Conservation (phyloP, 2,329 filamentous ascomycete species). For the Alternaria sp. region DNA sequence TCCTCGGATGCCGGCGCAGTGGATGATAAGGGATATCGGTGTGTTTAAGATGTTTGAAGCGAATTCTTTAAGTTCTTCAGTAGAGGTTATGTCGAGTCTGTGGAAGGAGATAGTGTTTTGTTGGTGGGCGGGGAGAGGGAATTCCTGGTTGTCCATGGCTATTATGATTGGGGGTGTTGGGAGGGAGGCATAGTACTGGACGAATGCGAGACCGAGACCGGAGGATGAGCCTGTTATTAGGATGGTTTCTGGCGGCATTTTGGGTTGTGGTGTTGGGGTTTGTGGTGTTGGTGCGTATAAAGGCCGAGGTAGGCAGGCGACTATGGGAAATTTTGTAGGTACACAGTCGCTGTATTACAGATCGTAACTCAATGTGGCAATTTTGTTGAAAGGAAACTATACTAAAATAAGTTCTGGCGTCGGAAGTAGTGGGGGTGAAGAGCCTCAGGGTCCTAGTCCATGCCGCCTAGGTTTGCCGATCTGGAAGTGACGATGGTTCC, state of each 20-base stretch:
- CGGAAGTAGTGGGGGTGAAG: background rate
- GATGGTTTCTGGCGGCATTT: slow-evolving; percentile 61
- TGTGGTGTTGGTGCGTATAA: too few species aligned
- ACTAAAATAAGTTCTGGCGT: background rate
- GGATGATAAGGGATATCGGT: too few species aligned
- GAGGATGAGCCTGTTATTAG: slow-evolving; percentile 93
- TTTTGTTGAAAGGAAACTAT: background rate
- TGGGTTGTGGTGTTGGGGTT: background rate
- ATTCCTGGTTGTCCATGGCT: slow-evolving; percentile 27
- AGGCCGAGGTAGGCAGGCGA: too few species aligned
- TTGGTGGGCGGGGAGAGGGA: too few species aligned
- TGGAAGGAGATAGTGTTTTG: too few species aligned
- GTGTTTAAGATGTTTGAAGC: too few species aligned
- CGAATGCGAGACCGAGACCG: slow-evolving; percentile 78
- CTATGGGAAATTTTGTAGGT: too few species aligned
- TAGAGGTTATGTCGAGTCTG: slow-evolving; percentile 17
- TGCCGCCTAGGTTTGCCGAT: slow-evolving; percentile 3
- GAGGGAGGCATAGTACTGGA: slow-evolving; percentile 30
- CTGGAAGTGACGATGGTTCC: background rate
- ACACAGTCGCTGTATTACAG: background rate
- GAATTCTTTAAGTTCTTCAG: background rate
- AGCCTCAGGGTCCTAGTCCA: background rate
- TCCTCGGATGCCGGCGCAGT: slow-evolving; percentile 55
- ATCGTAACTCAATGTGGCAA: background rate
- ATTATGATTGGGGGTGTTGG: slow-evolving; percentile 18